phyloP scores from a whole-genome alignment of 2,329 filamentous ascomycete genomes.

The Colletotrichum sp. region DNA sequence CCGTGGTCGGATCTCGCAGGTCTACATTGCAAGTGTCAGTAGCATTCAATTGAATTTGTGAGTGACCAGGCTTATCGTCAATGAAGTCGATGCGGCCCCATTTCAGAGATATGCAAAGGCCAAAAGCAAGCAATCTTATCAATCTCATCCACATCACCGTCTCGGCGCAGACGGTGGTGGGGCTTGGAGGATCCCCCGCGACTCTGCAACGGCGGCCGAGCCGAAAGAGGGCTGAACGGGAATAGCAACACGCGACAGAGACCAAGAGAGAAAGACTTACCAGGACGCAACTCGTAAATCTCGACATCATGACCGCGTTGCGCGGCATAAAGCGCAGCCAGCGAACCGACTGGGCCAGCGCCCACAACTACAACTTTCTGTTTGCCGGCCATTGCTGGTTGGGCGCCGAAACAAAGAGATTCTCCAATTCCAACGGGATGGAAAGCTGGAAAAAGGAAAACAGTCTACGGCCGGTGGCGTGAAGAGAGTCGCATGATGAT shows the following conservation, averaged over 20 bases:
- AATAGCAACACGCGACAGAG: neutral
- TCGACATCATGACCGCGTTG: constrained; percentile 88
- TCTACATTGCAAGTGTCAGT: constrained; percentile 57
- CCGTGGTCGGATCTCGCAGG: constrained; percentile 80
- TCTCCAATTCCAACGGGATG: neutral
- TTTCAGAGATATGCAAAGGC: neutral
- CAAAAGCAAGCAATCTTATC: neutral
- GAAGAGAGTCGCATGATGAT: constrained; percentile 8
- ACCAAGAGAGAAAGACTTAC: constrained; percentile 52
- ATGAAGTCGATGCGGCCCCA: neutral
- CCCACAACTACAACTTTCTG: constrained; percentile 86
- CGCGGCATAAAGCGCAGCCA: constrained; percentile 92
- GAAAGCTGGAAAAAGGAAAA: neutral
- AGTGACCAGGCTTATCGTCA: neutral
- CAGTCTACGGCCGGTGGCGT: constrained; percentile 1
- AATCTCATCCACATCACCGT: neutral
- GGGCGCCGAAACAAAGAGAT: neutral
- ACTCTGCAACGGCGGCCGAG: neutral
- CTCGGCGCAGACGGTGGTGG: neutral
- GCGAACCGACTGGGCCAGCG: constrained; percentile 89
- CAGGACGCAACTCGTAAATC: constrained; percentile 90
- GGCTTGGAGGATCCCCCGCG: neutral
- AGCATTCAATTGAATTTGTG: neutral
- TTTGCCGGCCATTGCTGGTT: constrained; percentile 34
- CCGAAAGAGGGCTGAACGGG: neutral